phyloP scores from a whole-genome alignment of 495 filamentous ascomycete genomes.

The Neurospora sp. region DNA sequence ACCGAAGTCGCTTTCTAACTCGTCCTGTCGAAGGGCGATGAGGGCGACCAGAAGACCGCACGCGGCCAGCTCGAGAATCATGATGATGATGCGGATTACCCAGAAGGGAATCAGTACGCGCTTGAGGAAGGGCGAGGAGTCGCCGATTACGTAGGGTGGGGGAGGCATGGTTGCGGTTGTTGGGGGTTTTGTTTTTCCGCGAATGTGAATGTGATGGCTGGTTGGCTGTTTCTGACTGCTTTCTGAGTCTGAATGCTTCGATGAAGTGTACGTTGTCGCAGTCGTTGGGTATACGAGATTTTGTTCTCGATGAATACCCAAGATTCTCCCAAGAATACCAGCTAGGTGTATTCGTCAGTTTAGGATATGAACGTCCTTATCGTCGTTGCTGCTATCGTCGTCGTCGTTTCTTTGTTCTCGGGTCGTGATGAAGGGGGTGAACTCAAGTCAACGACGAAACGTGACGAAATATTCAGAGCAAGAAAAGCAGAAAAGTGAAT shows the following conservation, averaged over 20 bases:
- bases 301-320: no score
- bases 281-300: not conserved
- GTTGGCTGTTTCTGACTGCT: not conserved
- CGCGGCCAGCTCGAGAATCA: conserved; percentile 14
- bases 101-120: conserved; percentile 75
- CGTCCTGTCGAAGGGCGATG: conserved; percentile 7
- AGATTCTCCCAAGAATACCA: not conserved
- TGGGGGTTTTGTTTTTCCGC: not conserved
- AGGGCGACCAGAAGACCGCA: conserved; percentile 14
- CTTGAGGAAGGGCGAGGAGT: conserved; percentile 30
- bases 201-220: no score
- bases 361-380: not conserved
- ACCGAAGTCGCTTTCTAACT: not conserved
- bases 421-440: not conserved
- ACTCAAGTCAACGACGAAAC: not conserved
- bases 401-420: not conserved
- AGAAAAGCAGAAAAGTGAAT: not conserved
- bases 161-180: conserved; percentile 7
- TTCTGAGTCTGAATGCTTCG: not conserved
- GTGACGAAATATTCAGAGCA: not conserved
- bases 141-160: conserved; percentile 14
- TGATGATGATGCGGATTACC: conserved; percentile 60
- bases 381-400: not conserved
- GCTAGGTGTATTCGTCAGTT: not conserved
- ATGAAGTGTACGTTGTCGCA: not conserved